Evolutionary conservation across 2,329 filamentous ascomycete species (phyloP).

Genomic region (Penicillium nordicum): DNA sequence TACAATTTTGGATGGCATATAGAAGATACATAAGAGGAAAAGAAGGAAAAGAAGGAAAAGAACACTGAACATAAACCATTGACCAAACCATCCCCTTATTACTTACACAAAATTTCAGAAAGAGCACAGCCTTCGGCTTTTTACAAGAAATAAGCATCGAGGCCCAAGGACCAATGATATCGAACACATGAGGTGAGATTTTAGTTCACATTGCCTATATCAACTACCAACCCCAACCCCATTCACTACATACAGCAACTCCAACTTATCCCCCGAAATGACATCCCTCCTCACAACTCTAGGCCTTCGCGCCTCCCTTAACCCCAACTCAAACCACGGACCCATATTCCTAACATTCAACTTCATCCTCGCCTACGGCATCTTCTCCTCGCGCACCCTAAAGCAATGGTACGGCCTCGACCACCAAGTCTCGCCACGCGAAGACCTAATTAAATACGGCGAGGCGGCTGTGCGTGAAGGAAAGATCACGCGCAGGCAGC

Average conservation of each 20-base stretch:
- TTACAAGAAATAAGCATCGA: not conserved
- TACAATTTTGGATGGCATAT: not conserved
- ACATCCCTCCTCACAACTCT: not conserved
- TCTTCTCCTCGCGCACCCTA: constrained; percentile 44
- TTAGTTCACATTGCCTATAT: not conserved
- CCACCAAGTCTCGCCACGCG: constrained; percentile 47
- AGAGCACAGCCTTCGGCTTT: not conserved
- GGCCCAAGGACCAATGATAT: not conserved
- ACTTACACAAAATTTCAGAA: not conserved
- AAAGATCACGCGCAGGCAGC: constrained; percentile 43
- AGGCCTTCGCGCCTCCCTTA: not conserved
- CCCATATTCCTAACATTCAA: not conserved
- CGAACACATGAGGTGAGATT: not conserved
- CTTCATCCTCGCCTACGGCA: constrained; percentile 36
- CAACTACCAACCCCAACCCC: not conserved
- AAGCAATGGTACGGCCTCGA: constrained; percentile 47
- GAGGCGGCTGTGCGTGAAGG: constrained; percentile 42
- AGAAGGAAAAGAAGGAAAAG: too few species aligned
- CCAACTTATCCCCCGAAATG: not conserved
- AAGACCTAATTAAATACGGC: constrained; percentile 48
- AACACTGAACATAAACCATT: not conserved
- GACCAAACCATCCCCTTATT: not conserved
- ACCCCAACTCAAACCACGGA: not conserved
- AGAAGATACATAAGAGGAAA: not conserved
- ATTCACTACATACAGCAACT: not conserved